Conservation (phyloP, 2,329 filamentous ascomycete species). For the Xylaria sp. region DNA sequence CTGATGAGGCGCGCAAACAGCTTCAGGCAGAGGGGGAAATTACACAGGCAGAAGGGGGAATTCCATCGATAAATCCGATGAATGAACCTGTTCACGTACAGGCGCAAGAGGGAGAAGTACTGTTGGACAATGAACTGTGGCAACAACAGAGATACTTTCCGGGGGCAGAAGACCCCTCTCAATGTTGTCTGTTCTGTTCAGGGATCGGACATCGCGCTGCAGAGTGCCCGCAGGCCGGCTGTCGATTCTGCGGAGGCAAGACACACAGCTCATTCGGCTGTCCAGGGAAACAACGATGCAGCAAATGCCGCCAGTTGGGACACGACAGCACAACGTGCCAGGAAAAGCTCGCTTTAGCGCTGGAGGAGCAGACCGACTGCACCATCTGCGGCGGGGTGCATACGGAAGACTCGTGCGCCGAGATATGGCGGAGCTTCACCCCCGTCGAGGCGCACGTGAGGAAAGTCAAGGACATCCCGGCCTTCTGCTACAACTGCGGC, state of each 20-base stretch:
- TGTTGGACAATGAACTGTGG: constrained; percentile 37
- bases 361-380: constrained; percentile 60
- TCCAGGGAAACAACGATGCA: constrained; percentile 53
- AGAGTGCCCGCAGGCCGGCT: constrained; percentile 50
- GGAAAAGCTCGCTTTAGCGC: constrained; percentile 57
- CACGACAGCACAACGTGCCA: constrained; percentile 56
- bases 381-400: constrained; percentile 64
- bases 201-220: constrained; percentile 48
- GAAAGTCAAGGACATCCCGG: constrained; percentile 53
- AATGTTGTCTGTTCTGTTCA: constrained; percentile 57
- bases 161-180: constrained; percentile 44
- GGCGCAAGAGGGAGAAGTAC: neutral
- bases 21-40: neutral
- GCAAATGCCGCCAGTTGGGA: constrained; percentile 65
- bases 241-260: constrained; percentile 50
- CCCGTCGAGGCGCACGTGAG: constrained; percentile 44
- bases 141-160: constrained; percentile 57
- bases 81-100: too few species aligned
- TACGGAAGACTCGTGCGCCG: constrained; percentile 60
- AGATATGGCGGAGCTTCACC: constrained; percentile 62
- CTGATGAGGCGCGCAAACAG: constrained; percentile 15
- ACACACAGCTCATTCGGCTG: constrained; percentile 56
- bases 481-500: constrained; percentile 62
- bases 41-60: constrained; percentile 34
- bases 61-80: too few species aligned